Base-by-base conservation (phyloP, 2,329 filamentous ascomycete genomes). In the Rosellinia necatrix region DNA sequence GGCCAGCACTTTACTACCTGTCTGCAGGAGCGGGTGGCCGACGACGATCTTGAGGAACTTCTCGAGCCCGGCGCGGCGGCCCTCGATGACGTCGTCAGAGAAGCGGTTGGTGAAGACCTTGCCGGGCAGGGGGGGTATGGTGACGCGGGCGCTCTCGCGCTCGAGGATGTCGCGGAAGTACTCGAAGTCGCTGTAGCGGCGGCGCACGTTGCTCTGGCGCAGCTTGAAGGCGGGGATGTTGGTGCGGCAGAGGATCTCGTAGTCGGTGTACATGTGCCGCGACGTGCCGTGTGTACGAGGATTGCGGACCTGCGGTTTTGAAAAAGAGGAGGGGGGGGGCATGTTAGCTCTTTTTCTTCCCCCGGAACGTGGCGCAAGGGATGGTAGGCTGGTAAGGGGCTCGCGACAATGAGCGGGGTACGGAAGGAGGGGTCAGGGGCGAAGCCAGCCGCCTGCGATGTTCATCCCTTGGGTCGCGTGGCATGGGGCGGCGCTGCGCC, bases 171-270 rank as follows among this genome's bases (percentile, higher is more conserved):
- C 94, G 71, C 94, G 90, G 75, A 99, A 99, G 78, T 96, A 93
- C 78, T 99, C 94, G 74, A 99, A 99, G 75, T 99, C 94, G 54
- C 89, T 94, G 80, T 99, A 99, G 49, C 94, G 91, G 61, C 94
- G 87, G 66, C 92, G 91, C 60, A 99, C 94, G 66, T 87, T 85
- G 63, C 87, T 92, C 72, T 90, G 85, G 65, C 92, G 91, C 67
- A 97, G 86, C 80, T 97, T 97, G 84, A 99, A 99, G 67, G 94
- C 92, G 56, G 94, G 94, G 71, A 99, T 99, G 78, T 99, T 99
- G 76, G 94, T 99, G 68, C 90, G 88, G 80, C 94, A 96, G 68
- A 96, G 84, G 71, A 99, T 97, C 76, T 97, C 92, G 81, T 97
- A 99, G 76, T 96, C 94, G 51, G 94, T 99, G 81, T 97, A 97